These are phyloP conservation scores for Microsporum canis DNA, from an alignment of 2,329 filamentous ascomycete genomes.

Conservation along the genomic window DNA sequence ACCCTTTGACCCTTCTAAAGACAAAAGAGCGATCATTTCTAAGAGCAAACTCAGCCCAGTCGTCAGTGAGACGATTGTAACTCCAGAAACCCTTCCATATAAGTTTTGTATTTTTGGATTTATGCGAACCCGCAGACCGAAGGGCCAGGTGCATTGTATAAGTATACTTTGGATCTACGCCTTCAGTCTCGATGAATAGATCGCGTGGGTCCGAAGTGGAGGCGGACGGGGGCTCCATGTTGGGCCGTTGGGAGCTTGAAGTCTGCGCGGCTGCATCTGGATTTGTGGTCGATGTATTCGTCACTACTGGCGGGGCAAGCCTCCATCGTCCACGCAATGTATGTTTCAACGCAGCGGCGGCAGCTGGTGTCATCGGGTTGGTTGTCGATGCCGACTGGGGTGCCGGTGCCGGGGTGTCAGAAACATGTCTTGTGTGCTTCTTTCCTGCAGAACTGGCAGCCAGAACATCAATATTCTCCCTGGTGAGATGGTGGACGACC, in stretches of 20 bases:
- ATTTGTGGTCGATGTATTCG: not conserved
- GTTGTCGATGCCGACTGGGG: slow-evolving; percentile 11
- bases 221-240: not conserved
- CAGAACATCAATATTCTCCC: slow-evolving; percentile 48
- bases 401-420: slow-evolving; percentile 26
- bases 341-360: slow-evolving; percentile 52
- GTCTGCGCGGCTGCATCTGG: not conserved
- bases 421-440: slow-evolving; percentile 30
- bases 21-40: slow-evolving; percentile 52
- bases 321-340: slow-evolving; percentile 57
- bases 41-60: slow-evolving; percentile 70
- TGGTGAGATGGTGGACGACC: slow-evolving; percentile 72
- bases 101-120: slow-evolving; percentile 72
- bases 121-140: slow-evolving; percentile 42
- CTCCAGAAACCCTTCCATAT: slow-evolving; percentile 83
- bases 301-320: slow-evolving; percentile 36
- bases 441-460: slow-evolving; percentile 21
- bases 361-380: slow-evolving; percentile 27
- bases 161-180: slow-evolving; percentile 64
- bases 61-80: slow-evolving; percentile 79
- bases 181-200: slow-evolving; percentile 76
- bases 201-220: slow-evolving; percentile 39
- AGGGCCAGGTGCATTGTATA: slow-evolving; percentile 72
- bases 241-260: not conserved
- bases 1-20: slow-evolving; percentile 52